phyloP scores from a whole-genome alignment of 2,329 filamentous ascomycete genomes.

The Claviceps maximensis region DNA sequence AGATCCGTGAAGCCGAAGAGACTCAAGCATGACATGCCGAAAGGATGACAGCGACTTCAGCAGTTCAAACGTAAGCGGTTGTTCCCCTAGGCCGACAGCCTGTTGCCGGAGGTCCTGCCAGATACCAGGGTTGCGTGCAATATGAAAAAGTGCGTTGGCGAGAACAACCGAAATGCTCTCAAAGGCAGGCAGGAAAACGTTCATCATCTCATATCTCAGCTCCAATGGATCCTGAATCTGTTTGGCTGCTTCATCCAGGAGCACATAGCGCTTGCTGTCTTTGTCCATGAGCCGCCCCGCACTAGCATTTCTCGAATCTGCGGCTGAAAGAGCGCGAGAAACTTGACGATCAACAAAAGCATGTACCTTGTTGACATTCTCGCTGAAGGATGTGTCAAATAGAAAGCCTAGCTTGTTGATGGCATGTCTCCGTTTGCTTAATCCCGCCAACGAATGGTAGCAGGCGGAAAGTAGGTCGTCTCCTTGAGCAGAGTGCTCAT shows the following conservation, averaged over 20 bases:
- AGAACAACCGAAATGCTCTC: conserved; percentile 1
- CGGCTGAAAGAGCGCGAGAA: not conserved
- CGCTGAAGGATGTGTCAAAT: not conserved
- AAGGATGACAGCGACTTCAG: conserved; percentile 3
- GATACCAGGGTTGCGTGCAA: conserved; percentile 3
- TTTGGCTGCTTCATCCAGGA: conserved; percentile 5
- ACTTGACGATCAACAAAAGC: conserved; percentile 6
- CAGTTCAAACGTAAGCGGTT: conserved; percentile 2
- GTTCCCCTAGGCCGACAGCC: conserved; percentile 1
- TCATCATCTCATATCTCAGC: conserved; percentile 5
- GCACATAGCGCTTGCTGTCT: not conserved
- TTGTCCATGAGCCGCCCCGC: not conserved
- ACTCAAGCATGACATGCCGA: conserved; percentile 2
- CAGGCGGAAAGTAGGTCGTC: conserved; percentile 3
- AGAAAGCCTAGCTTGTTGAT: not conserved
- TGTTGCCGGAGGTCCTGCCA: conserved; percentile 5
- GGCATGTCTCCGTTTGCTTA: conserved; percentile 2
- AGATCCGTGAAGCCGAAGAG: conserved; percentile 4
- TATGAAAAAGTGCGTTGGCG: conserved; percentile 3
- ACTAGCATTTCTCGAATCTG: not conserved
- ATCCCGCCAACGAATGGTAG: not conserved
- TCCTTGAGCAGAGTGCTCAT: conserved; percentile 1
- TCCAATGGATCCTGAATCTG: not conserved
- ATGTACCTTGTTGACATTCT: conserved; percentile 4
- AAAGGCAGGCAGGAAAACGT: conserved; percentile 5